Evolutionary conservation across 345 rosid species (phyloP), one percentile per base, ranked within the genome.

Genomic region (Raphanus raphanistrum): DNA sequence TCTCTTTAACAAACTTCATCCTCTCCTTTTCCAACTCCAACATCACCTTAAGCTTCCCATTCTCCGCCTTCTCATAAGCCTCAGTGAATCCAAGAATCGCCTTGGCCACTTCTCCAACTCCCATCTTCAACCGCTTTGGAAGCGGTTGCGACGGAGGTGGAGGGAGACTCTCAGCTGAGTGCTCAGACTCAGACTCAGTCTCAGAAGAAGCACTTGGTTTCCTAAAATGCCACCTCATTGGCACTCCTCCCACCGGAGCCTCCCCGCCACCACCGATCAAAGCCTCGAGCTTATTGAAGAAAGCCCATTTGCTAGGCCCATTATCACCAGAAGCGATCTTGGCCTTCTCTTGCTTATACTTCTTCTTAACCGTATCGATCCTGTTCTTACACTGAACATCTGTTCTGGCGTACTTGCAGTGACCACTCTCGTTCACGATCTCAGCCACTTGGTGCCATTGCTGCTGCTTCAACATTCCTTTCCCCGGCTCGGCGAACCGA

Each of bases 381-480:
- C 97, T 87, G 67, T 94, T 92, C 94, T 94, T 94, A 77, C 99
- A 94, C 84, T 94, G 98, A 8, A 94, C 84, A 71, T 94, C 98
- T 0, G 91, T 92, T 50, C 88, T 92, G 8, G 88, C 86, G 3
- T 88, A 84, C 65, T 88, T 92, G 29, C 80, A 73, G 48, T 84
- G 84, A 61, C 86, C 89, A 61, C 87, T 92, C 12, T 85, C 65
- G 83, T 88, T 89, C 15, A 94, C 98, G 38, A 90, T 83, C 66
- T 90, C 97, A 10, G 99, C 97, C 2, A 92, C 99, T 75, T 94
- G 92, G 68, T 88, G 89, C 99, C 98, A 92, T 71, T 92, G 95
- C 68, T 90, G 90, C 78, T 92, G 98, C 77, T 94, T 94, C 81
- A 94, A 83, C 17, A 89, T 94, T 29, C 99, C 98, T 45, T 96